These are phyloP conservation scores for Naganishia vishniacii DNA, from an alignment of 768 basidiomycete genomes.

Conservation along the genomic window DNA sequence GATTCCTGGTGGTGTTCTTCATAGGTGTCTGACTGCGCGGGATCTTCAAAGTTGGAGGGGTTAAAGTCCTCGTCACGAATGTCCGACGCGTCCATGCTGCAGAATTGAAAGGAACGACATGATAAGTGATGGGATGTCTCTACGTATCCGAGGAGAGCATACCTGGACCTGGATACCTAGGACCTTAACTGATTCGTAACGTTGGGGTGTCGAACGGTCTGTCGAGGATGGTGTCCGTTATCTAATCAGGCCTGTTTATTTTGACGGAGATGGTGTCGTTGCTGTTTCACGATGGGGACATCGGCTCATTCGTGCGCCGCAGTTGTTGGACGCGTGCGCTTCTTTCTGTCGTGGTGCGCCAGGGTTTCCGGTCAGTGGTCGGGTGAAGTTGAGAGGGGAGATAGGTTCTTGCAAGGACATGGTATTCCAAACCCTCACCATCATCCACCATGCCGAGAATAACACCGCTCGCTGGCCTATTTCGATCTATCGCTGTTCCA, in stretches of 20 bases:
- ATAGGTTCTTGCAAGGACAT: neutral
- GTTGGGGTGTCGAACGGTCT: no score
- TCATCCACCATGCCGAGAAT: conserved; percentile 8
- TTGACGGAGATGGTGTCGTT: conserved; percentile 17
- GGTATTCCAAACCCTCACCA: neutral
- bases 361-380: no score
- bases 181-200: no score
- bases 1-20: neutral
- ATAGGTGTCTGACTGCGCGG: neutral
- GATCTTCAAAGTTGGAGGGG: conserved; percentile 13
- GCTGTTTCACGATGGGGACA: no score
- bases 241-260: conserved; percentile 17
- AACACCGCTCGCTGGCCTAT: neutral
- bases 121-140: no score
- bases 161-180: no score
- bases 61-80: conserved; percentile 19
- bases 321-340: neutral
- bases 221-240: conserved; percentile 9
- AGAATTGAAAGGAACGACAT: neutral
- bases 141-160: no score
- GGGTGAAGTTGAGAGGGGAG: no score
- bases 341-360: no score
- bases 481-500: conserved; percentile 1
- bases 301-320: no score
- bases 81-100: conserved; percentile 15